These are phyloP conservation scores for Bruguiera gymnorhiza DNA, from an alignment of 345 rosid genomes.

Conservation along the genomic window DNA sequence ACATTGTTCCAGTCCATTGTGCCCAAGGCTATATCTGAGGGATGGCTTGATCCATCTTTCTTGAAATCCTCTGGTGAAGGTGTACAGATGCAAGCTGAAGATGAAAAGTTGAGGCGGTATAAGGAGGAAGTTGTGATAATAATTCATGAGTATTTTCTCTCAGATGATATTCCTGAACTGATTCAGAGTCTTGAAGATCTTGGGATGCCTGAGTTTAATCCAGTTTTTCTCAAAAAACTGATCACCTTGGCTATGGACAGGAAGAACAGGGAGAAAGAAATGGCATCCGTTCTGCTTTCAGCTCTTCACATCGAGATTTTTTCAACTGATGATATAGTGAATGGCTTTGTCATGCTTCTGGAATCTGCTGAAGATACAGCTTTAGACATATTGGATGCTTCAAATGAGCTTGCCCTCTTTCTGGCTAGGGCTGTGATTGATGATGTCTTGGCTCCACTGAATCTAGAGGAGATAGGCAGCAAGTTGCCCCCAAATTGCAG, in stretches of 20 bases:
- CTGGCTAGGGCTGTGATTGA: slow-evolving; percentile 97
- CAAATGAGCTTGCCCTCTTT: slow-evolving; percentile 93
- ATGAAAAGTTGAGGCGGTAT: slow-evolving; percentile 53
- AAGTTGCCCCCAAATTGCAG: slow-evolving; percentile 74
- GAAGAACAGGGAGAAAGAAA: slow-evolving; percentile 98
- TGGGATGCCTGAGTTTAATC: slow-evolving; percentile 65
- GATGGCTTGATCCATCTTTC: slow-evolving; percentile 84
- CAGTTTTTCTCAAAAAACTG: slow-evolving; percentile 80
- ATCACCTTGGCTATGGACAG: slow-evolving; percentile 93
- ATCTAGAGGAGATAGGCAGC: slow-evolving; percentile 79
- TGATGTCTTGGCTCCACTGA: slow-evolving; percentile 85
- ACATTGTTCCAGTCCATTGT: slow-evolving; percentile 53
- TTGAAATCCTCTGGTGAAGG: slow-evolving; percentile 37
- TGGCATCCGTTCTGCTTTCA: slow-evolving; percentile 95
- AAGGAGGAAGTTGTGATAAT: slow-evolving; percentile 75
- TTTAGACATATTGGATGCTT: slow-evolving; percentile 91
- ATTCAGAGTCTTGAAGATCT: slow-evolving; percentile 84
- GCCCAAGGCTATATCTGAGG: slow-evolving; percentile 71
- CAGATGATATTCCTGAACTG: slow-evolving; percentile 97
- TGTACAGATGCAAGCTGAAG: slow-evolving; percentile 40
- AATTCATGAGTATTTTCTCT: slow-evolving; percentile 92
- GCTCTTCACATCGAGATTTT: slow-evolving; percentile 94
- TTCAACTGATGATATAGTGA: slow-evolving; percentile 82
- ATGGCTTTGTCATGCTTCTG: slow-evolving; percentile 86
- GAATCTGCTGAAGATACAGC: slow-evolving; percentile 98